Evolutionary conservation across 2,329 filamentous ascomycete genomes (phyloP).

Genomic region (Madurella mycetomatis): DNA sequence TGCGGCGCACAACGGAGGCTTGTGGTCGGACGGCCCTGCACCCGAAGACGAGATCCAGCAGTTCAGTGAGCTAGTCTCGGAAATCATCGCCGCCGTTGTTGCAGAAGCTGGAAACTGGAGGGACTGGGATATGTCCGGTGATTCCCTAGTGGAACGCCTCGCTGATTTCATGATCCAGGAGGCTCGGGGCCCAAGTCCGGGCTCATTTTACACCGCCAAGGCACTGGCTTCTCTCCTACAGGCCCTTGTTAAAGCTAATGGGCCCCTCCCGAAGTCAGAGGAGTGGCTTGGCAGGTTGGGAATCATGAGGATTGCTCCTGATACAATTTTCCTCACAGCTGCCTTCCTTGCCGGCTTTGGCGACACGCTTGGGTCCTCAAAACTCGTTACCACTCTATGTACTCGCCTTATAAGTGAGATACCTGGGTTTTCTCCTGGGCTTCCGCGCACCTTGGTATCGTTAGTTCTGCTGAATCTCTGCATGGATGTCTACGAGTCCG

Average conservation of each 20-base stretch:
- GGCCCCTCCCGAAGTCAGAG: conserved; percentile 43
- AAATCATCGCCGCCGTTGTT: conserved; percentile 34
- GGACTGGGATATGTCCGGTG: conserved; percentile 30
- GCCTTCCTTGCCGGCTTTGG: conserved; percentile 51
- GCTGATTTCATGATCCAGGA: conserved; percentile 43
- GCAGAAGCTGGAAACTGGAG: conserved; percentile 37
- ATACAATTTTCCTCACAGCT: conserved; percentile 45
- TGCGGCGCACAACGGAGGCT: conserved; percentile 37
- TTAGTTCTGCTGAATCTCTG: conserved; percentile 53
- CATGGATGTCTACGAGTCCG: conserved; percentile 47
- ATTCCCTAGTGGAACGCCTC: conserved; percentile 38
- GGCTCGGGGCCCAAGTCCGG: conserved; percentile 38
- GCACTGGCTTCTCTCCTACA: conserved; percentile 49
- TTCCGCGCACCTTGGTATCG: conserved; percentile 43
- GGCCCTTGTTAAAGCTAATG: conserved; percentile 43
- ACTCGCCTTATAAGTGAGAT: conserved; percentile 59
- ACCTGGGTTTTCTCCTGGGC: conserved; percentile 43
- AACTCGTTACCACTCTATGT: conserved; percentile 48
- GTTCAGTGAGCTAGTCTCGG: conserved; percentile 39
- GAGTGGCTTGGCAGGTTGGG: conserved; percentile 43
- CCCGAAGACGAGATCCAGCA: conserved; percentile 39
- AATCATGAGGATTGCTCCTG: conserved; percentile 43
- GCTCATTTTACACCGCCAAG: conserved; percentile 50
- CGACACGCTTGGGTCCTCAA: conserved; percentile 46
- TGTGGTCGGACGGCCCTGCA: conserved; percentile 42